A percentile compares a stretch with the other conserved stretches of the same genome.
Evolutionary conservation across 139 green algal species (phyloP).

Genomic region (Mychonastes homosphaera): DNA sequence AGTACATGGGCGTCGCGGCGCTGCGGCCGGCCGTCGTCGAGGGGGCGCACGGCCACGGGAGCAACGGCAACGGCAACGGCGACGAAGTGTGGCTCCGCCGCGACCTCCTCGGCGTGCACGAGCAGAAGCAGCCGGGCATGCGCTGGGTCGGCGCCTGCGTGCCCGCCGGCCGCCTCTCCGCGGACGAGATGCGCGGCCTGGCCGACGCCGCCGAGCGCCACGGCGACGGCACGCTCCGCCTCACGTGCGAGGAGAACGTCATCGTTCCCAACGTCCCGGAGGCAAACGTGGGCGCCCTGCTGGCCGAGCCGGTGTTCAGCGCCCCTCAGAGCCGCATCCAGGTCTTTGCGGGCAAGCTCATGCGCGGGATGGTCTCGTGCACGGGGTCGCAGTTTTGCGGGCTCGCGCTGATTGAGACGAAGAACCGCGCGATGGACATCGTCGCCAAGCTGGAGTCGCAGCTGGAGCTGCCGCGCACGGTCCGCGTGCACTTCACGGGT

Average conservation of each 20-base stretch:
- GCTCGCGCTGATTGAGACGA: conserved; percentile 93
- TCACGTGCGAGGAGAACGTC: conserved; percentile 96
- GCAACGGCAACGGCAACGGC: too few species aligned
- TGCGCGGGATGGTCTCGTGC: conserved; percentile 67
- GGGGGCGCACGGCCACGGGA: too few species aligned
- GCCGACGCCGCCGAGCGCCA: conserved; percentile 48
- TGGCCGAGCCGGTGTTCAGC: conserved; percentile 76
- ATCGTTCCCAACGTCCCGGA: conserved; percentile 82
- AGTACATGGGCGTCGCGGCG: conserved; percentile 59
- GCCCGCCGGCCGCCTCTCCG: conserved; percentile 69
- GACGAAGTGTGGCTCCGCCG: conserved; percentile 55
- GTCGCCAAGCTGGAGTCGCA: conserved; percentile 70
- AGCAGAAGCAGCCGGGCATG: conserved; percentile 76
- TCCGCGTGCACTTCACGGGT: conserved; percentile 96
- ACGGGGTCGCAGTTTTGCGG: conserved; percentile 95
- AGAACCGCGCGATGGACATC: conserved; percentile 56
- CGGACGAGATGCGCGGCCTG: conserved; percentile 57
- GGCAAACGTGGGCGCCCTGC: conserved; percentile 65
- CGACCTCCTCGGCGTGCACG: conserved; percentile 81
- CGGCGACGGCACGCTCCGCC: conserved; percentile 73
- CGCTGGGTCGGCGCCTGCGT: conserved; percentile 65
- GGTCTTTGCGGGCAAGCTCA: conserved; percentile 19
- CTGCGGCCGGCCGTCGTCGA: conserved; percentile 29
- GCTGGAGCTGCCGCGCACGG: conserved; percentile 60
- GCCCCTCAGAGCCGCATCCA: background rate